Conservation (phyloP, 2,329 filamentous ascomycete genomes). For the Thelonectria rubi region DNA sequence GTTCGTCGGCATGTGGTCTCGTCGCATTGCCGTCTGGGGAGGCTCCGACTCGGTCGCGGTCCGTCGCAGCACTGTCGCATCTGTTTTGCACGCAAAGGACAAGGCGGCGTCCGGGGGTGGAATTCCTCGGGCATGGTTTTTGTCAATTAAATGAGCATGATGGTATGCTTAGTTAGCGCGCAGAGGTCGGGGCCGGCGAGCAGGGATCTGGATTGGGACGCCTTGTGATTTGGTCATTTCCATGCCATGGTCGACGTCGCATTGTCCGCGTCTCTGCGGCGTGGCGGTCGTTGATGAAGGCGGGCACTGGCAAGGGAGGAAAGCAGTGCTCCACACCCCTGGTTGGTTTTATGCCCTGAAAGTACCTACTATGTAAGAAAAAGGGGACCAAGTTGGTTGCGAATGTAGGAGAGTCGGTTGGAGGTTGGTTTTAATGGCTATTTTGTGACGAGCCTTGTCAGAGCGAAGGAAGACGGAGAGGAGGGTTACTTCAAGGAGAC, state of each 20-base stretch:
- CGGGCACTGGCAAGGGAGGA: too few relatives aligned
- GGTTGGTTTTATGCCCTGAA: not conserved
- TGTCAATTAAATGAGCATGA: not conserved
- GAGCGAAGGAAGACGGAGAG: not conserved
- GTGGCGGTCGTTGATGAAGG: not conserved
- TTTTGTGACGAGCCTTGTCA: slow-evolving; percentile 7
- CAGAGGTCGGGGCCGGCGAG: too few relatives aligned
- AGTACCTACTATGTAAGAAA: slow-evolving; percentile 2
- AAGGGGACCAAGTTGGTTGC: not conserved
- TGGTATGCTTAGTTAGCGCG: not conserved
- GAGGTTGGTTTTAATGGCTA: not conserved
- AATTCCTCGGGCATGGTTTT: too few relatives aligned
- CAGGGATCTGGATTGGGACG: not conserved
- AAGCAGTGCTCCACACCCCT: not conserved
- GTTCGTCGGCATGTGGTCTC: not conserved
- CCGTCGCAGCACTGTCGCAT: slow-evolving; percentile 15
- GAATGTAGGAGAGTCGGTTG: not conserved
- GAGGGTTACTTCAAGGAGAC: too few relatives aligned
- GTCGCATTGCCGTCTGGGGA: not conserved
- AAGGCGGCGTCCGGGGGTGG: not conserved
- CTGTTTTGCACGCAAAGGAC: too few relatives aligned
- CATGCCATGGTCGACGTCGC: not conserved
- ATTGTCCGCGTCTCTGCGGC: not conserved
- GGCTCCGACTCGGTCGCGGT: too few relatives aligned
- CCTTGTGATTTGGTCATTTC: not conserved